These are phyloP conservation scores for Ceratocystis cacaofunesta DNA, from an alignment of 2,329 filamentous ascomycete species.

Conservation along the genomic window DNA sequence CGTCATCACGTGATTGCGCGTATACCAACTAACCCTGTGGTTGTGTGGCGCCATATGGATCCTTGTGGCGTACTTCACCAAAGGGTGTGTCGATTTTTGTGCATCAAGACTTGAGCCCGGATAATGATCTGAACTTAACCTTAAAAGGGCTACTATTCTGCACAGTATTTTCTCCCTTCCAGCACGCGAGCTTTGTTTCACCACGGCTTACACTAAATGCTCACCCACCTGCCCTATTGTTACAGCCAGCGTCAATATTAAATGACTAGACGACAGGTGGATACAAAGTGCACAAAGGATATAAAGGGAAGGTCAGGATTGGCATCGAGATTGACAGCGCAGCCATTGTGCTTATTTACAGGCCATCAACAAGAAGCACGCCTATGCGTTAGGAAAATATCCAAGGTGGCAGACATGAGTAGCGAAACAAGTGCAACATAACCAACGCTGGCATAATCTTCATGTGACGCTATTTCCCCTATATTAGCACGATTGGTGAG, in stretches of 20 bases:
- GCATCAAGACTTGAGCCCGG: not conserved
- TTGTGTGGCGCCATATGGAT: not conserved
- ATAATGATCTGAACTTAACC: not conserved
- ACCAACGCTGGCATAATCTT: not conserved
- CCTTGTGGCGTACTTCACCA: not conserved
- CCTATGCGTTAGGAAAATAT: not conserved
- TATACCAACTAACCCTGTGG: not conserved
- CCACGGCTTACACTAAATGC: not conserved
- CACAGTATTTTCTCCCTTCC: not conserved
- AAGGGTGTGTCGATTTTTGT: not conserved
- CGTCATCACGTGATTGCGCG: conserved; percentile 11
- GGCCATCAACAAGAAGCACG: not conserved
- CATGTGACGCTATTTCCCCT: not conserved
- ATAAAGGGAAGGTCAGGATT: not conserved
- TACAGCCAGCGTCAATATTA: not conserved
- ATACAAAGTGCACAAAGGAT: not conserved
- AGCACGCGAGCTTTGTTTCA: not conserved
- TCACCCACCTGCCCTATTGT: not conserved
- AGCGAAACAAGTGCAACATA: not conserved
- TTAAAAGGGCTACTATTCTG: not conserved
- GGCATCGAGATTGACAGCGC: not conserved
- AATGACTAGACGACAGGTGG: not conserved
- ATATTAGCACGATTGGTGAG: not conserved
- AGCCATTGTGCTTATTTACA: not conserved
- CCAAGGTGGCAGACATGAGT: not conserved